Conservation (phyloP, 192 early-diverging fungal species). For the Dimargaris cristalligena region DNA sequence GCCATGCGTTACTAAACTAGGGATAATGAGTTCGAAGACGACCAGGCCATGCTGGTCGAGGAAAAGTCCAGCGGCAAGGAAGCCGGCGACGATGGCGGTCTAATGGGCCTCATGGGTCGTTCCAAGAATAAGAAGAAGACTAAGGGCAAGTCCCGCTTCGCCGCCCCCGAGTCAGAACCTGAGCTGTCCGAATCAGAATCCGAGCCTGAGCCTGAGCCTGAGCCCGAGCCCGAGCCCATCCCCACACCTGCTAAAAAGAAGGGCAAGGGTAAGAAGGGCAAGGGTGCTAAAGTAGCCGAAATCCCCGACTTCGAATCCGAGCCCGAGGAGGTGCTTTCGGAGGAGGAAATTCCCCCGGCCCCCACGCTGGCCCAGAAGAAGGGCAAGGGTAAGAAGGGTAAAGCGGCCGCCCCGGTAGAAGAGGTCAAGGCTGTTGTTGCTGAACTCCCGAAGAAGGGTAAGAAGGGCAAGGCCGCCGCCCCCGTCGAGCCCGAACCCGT, state of each 20-base stretch:
- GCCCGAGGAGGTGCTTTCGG: slow-evolving; percentile 26
- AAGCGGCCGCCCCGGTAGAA: slow-evolving; percentile 25
- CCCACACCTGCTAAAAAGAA: slow-evolving; percentile 25
- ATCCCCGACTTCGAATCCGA: no score
- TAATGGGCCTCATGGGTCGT: slow-evolving; percentile 28
- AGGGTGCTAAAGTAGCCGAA: no score
- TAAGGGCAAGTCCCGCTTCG: slow-evolving; percentile 23
- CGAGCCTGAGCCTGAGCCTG: slow-evolving; percentile 15
- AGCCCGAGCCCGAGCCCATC: slow-evolving; percentile 14
- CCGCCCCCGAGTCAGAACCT: slow-evolving; percentile 22
- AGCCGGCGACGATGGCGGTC: slow-evolving; percentile 21
- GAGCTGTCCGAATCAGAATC: slow-evolving; percentile 18
- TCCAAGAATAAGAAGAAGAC: slow-evolving; percentile 34
- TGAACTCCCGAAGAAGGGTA: background rate
- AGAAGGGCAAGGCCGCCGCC: slow-evolving; percentile 4
- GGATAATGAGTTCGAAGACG: slow-evolving; percentile 36
- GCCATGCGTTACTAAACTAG: slow-evolving; percentile 16
- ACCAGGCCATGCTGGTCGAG: slow-evolving; percentile 22
- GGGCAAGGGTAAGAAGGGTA: slow-evolving; percentile 37
- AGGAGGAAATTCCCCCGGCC: slow-evolving; percentile 15
- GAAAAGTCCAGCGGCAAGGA: slow-evolving; percentile 15
- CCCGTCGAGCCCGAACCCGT: background rate
- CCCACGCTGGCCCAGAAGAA: slow-evolving; percentile 22
- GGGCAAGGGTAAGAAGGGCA: slow-evolving; percentile 35
- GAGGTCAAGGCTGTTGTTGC: background rate